Base-by-base conservation (phyloP, 768 basidiomycete species). In the Gyrodon lividus region DNA sequence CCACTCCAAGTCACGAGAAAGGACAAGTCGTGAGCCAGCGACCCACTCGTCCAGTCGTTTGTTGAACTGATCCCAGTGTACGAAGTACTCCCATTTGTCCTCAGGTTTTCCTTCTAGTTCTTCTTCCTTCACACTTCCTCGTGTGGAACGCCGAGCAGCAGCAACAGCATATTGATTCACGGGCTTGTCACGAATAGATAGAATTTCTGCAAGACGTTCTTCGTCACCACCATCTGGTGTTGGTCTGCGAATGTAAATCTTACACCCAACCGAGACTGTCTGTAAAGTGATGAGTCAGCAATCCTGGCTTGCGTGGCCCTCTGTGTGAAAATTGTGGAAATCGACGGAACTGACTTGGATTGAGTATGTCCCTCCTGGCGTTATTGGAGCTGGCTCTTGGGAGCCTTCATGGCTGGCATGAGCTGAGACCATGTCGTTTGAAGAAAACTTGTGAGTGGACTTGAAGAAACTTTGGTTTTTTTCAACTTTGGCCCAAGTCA, bases 11-110 rank as follows among this genome's bases (percentile, higher is more conserved):
- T 97, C 94, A 57, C 87, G 80, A 52, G 74, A 78, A 40, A 95
- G 76, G 37, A 98, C 80, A 50, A 99, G 80, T 35, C 96, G 83
- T 1, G 89, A 87, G 14, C 90, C 92, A 13, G 88, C 74, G 20
- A 99, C 87, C 97, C 97, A 99, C 48, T 97, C 97, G 66, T 99
- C 97, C 35, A 98, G 77, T 56, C 97, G 94, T 70, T 99, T 99
- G 77, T 99, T 99, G 80, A 98, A 98, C 58, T 92, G 84, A 61
- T 98, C 93, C 87, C 96, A 99, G 65, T 99, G 97, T 17, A 98
- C 92, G 64, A 98, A 99, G 76, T 85, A 98, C 69, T 98, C 95
- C 69, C 83, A 81, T 60, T 88, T 85, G 67, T 93, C 91, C 62
- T 87, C 86, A 8, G 82, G 79, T 51, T 79, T 79, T 34, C 74